Percentiles rank a stretch among this genome's conserved stretches.
phyloP scores from a whole-genome alignment of 345 rosid species.

The Boechera retrofracta region DNA sequence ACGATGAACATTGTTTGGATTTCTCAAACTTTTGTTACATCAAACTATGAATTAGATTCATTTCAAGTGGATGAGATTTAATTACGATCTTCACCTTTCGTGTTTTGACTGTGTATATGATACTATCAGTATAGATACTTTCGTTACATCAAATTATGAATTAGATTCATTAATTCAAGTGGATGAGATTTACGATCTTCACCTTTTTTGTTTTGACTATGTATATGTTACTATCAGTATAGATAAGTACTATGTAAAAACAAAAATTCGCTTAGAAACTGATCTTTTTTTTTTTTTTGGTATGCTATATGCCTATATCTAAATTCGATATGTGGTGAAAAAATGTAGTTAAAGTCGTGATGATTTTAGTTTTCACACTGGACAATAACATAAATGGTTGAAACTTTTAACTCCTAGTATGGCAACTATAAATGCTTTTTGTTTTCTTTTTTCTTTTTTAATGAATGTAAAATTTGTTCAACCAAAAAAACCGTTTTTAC shows the following conservation, averaged over 20 bases:
- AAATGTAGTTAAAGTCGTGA: not conserved
- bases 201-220: constrained; percentile 19
- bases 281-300: not conserved
- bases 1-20: constrained; percentile 25
- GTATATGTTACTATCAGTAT: constrained; percentile 1
- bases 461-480: too few species aligned
- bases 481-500: too few species aligned
- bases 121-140: constrained; percentile 8
- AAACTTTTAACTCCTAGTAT: too few species aligned
- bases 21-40: constrained; percentile 38
- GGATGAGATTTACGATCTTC: constrained; percentile 10
- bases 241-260: not conserved
- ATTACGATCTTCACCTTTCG: constrained; percentile 14
- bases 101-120: constrained; percentile 1
- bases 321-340: not conserved
- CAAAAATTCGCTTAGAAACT: not conserved
- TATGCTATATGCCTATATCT: not conserved
- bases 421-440: too few species aligned
- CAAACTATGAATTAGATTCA: constrained; percentile 43
- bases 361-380: not conserved
- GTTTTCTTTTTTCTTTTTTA: too few species aligned
- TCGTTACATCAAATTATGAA: constrained; percentile 42
- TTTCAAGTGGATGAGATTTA: constrained; percentile 14
- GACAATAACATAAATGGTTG: too few species aligned
- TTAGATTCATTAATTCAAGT: constrained; percentile 36